Percentiles rank a stretch among this genome's conserved stretches.
phyloP scores from a whole-genome alignment of 768 basidiomycete genomes.

The Pleurotus djamor region DNA sequence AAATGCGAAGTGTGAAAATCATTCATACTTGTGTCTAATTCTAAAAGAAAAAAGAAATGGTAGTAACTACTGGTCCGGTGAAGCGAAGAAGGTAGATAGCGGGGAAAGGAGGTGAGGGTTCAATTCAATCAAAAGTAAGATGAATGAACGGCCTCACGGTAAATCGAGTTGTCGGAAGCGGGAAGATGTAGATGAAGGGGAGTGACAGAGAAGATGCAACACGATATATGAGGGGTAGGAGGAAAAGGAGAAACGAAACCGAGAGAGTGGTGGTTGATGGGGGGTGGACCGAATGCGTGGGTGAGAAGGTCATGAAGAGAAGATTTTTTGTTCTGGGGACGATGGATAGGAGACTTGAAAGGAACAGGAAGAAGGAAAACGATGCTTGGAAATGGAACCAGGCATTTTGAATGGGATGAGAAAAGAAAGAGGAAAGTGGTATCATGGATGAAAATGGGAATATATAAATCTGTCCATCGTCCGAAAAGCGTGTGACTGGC shows the following conservation, averaged over 20 bases:
- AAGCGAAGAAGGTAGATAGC: background rate
- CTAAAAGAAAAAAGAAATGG: background rate
- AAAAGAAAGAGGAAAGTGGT: slow-evolving; percentile 2
- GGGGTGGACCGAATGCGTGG: background rate
- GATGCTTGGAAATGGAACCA: background rate
- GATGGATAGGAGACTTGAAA: background rate
- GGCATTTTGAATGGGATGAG: background rate
- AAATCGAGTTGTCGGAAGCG: background rate
- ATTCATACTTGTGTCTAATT: background rate
- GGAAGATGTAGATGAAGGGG: background rate
- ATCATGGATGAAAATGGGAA: slow-evolving; percentile 7
- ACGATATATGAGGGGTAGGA: background rate
- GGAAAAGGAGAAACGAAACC: background rate
- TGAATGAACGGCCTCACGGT: background rate
- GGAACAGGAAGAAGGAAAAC: background rate
- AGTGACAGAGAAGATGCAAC: background rate
- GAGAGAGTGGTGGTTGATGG: background rate
- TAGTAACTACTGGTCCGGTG: background rate
- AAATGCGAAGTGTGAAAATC: background rate
- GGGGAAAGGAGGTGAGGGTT: background rate
- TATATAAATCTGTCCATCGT: slow-evolving; percentile 6
- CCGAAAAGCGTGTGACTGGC: slow-evolving; percentile 1
- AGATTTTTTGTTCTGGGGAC: background rate
- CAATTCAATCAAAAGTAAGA: background rate
- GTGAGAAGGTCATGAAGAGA: too few relatives aligned